These are phyloP conservation scores for Phytopythium boreale DNA, from an alignment of 352 stramenopile genomes.

Conservation along the genomic window DNA sequence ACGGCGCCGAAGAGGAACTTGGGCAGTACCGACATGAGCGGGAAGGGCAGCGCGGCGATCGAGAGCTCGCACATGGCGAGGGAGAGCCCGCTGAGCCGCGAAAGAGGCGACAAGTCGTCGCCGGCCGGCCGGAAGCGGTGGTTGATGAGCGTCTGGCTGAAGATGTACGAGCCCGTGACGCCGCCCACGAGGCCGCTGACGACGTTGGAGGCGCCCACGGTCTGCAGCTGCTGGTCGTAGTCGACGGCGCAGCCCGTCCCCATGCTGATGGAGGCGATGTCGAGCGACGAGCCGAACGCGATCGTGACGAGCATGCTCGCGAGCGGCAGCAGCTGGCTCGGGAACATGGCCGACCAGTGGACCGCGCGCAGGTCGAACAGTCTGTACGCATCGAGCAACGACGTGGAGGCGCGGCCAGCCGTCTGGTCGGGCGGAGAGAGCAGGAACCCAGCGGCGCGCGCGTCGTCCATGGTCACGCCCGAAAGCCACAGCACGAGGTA, in stretches of 20 bases:
- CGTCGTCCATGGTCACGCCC: conserved; percentile 80
- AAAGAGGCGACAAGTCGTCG: neutral
- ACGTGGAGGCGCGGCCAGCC: conserved; percentile 19
- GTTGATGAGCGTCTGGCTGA: conserved; percentile 92
- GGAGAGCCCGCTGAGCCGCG: conserved; percentile 33
- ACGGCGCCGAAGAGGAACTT: conserved; percentile 97
- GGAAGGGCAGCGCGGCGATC: conserved; percentile 80
- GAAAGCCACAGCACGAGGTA: conserved; percentile 81
- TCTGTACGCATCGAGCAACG: conserved; percentile 41
- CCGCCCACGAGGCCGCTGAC: conserved; percentile 84
- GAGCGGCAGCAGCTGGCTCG: conserved; percentile 58
- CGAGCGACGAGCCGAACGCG: conserved; percentile 91
- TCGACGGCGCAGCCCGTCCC: conserved; percentile 90
- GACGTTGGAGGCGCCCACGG: conserved; percentile 92
- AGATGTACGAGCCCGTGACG: conserved; percentile 91
- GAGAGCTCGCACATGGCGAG: conserved; percentile 48
- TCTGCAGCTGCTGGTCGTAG: conserved; percentile 93
- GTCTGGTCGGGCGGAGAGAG: conserved; percentile 6
- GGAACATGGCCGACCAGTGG: conserved; percentile 76
- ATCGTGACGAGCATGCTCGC: conserved; percentile 95
- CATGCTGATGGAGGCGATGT: conserved; percentile 95
- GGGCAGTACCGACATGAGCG: conserved; percentile 90
- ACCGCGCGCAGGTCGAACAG: conserved; percentile 75
- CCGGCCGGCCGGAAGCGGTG: conserved; percentile 46
- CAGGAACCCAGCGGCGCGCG: conserved; percentile 87